These are phyloP conservation scores for Phialocephala subalpina DNA, from an alignment of 2,329 filamentous ascomycete species.

Conservation along the genomic window DNA sequence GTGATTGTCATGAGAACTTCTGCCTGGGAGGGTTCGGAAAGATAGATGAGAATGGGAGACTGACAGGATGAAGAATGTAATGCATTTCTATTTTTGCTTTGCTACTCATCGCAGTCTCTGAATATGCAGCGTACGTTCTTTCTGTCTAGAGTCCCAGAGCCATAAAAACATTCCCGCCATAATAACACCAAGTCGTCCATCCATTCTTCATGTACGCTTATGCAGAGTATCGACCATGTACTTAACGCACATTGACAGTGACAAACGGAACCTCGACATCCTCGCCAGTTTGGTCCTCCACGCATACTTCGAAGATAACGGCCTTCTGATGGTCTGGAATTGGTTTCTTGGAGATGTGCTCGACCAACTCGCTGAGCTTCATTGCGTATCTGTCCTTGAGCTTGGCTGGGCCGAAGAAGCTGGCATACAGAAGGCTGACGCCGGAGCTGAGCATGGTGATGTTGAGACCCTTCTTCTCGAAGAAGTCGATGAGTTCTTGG, in stretches of 20 bases:
- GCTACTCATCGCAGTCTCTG: slow-evolving; percentile 18
- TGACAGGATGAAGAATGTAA: neutral
- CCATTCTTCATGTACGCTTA: slow-evolving; percentile 26
- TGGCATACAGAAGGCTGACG: slow-evolving; percentile 91
- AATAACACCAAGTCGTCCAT: slow-evolving; percentile 13
- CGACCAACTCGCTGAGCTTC: slow-evolving; percentile 89
- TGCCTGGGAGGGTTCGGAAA: too few species aligned
- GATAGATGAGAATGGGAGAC: neutral
- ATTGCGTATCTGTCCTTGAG: slow-evolving; percentile 82
- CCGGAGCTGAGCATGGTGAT: slow-evolving; percentile 98
- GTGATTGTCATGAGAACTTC: too few species aligned
- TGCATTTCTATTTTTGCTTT: slow-evolving; percentile 18
- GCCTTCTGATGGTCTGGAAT: slow-evolving; percentile 93
- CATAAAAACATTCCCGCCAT: slow-evolving; percentile 21
- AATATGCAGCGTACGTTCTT: slow-evolving; percentile 16
- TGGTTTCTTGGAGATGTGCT: slow-evolving; percentile 89
- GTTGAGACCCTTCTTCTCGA: slow-evolving; percentile 80
- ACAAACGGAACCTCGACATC: slow-evolving; percentile 98
- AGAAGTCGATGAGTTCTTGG: slow-evolving; percentile 81
- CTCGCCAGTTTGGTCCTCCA: slow-evolving; percentile 86
- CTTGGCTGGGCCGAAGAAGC: slow-evolving; percentile 82
- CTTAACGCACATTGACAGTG: slow-evolving; percentile 71
- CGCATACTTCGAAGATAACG: slow-evolving; percentile 95
- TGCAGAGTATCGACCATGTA: slow-evolving; percentile 25
- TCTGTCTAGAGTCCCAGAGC: slow-evolving; percentile 26